Conservation (phyloP, 306 rosid species). For the Lotus japonicus region DNA sequence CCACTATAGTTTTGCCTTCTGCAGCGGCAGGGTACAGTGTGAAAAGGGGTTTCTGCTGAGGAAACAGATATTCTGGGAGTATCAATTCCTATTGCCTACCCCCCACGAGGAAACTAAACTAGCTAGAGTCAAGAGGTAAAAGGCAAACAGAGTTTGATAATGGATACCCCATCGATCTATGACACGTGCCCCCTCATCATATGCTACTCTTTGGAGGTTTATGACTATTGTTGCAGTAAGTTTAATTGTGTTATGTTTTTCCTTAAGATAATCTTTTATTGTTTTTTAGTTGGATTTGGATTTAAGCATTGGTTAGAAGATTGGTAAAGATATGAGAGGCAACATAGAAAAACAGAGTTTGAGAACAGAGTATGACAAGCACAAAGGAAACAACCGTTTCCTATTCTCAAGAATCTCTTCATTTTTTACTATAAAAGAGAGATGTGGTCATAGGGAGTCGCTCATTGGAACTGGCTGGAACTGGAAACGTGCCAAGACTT, state of each 20-base stretch:
- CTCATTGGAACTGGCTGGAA: neutral
- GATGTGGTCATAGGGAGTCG: neutral
- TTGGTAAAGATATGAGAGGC: too few species aligned
- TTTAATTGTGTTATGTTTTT: neutral
- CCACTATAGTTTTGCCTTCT: too few species aligned
- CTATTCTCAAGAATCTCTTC: too few species aligned
- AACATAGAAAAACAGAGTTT: too few species aligned
- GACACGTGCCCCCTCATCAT: constrained; percentile 8
- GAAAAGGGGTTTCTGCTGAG: constrained; percentile 18
- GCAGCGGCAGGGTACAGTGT: neutral
- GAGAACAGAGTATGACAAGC: too few species aligned
- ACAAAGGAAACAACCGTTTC: too few species aligned
- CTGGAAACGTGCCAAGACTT: neutral
- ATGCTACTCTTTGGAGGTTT: neutral
- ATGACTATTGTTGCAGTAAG: neutral
- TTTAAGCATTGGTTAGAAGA: neutral
- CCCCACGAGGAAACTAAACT: constrained; percentile 36
- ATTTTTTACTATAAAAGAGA: too few species aligned
- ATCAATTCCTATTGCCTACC: constrained; percentile 18
- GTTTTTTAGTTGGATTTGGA: neutral
- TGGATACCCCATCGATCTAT: neutral
- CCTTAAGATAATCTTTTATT: neutral
- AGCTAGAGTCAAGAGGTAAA: constrained; percentile 12
- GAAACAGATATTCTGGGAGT: constrained; percentile 4
- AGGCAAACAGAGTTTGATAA: neutral